These are phyloP conservation scores for Suillus occidentalis DNA, from an alignment of 768 basidiomycete genomes.

Conservation along the genomic window DNA sequence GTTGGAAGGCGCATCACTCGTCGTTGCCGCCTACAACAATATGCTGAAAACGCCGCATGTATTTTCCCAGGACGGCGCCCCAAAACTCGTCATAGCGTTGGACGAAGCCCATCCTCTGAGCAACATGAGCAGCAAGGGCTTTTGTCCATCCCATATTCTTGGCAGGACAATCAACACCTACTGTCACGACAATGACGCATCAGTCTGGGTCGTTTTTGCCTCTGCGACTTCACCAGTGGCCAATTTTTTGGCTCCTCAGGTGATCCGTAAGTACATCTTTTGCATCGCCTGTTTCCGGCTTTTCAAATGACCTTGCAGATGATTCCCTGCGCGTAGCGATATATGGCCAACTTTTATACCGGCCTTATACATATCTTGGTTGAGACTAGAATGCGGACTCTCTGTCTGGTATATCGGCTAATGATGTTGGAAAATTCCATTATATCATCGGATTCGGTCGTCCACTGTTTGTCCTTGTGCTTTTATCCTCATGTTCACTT, in stretches of 20 bases:
- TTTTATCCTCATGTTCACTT: neutral
- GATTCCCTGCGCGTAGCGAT: neutral
- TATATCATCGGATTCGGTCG: constrained; percentile 7
- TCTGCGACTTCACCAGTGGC: constrained; percentile 5
- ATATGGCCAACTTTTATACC: constrained; percentile 1
- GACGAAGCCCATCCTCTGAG: constrained; percentile 4
- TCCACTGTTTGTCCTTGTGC: neutral
- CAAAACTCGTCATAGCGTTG: constrained; percentile 1
- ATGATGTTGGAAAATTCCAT: neutral
- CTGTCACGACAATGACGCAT: neutral
- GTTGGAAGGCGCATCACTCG: neutral
- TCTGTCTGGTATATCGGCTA: constrained; percentile 1
- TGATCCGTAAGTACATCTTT: neutral
- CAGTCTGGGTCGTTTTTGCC: constrained; percentile 7
- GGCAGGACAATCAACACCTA: neutral
- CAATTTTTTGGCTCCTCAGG: constrained; percentile 2
- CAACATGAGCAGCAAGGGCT: neutral
- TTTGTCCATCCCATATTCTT: neutral
- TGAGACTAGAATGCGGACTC: constrained; percentile 9
- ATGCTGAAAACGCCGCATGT: neutral
- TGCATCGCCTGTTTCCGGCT: neutral
- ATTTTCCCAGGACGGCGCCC: neutral
- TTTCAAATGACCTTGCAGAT: neutral
- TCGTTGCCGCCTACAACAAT: neutral
- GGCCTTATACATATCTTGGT: constrained; percentile 8